Percentiles rank a stretch among this genome's conserved stretches.
Conservation (phyloP, 176 grass and related monocot genomes). For the Hsuehochloa calcarea region DNA sequence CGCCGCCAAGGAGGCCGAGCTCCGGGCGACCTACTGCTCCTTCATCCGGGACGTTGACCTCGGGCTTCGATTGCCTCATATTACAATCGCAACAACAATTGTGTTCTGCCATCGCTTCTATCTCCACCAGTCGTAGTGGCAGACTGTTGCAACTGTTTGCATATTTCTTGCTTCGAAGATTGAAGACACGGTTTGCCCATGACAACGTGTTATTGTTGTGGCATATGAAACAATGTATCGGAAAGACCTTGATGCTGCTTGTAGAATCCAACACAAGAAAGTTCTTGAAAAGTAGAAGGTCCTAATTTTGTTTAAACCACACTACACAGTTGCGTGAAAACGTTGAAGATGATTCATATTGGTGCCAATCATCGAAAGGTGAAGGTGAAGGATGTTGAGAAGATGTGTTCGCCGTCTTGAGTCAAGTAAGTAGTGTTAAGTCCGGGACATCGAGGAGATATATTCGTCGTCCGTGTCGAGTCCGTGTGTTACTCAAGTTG, state of each 20-base stretch:
- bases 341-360: too few species aligned
- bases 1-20: constrained; percentile 48
- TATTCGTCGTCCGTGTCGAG: too few species aligned
- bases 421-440: too few species aligned
- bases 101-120: constrained; percentile 79
- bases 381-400: too few species aligned
- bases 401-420: too few species aligned
- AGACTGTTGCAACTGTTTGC: constrained; percentile 65
- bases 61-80: constrained; percentile 50
- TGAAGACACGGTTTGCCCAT: constrained; percentile 49
- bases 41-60: constrained; percentile 49
- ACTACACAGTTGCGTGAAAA: too few species aligned
- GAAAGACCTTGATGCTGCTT: constrained; percentile 52
- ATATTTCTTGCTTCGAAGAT: constrained; percentile 71
- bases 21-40: constrained; percentile 61
- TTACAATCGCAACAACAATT: constrained; percentile 57
- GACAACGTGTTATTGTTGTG: constrained; percentile 33
- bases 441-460: too few species aligned
- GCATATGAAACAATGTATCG: constrained; percentile 54
- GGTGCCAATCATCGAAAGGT: too few species aligned
- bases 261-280: constrained; percentile 53
- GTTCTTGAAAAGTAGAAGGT: constrained; percentile 51
- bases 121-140: constrained; percentile 64
- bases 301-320: constrained; percentile 32
- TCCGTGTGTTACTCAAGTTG: too few species aligned